phyloP scores from a whole-genome alignment of 2,329 filamentous ascomycete genomes.

The Malbranchea zuffiana region DNA sequence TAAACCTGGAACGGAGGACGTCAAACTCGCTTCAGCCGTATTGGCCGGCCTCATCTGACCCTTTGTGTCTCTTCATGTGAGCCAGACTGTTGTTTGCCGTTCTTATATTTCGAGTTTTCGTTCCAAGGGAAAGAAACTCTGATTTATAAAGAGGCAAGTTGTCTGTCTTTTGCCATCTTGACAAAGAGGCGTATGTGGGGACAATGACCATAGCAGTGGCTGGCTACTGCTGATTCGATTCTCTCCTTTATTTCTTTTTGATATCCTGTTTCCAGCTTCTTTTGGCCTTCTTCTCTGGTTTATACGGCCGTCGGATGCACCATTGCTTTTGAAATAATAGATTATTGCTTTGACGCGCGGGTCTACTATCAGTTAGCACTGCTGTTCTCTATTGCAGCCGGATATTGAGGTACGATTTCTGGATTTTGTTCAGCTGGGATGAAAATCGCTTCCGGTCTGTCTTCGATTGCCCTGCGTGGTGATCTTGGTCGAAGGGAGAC shows the following conservation, averaged over 20 bases:
- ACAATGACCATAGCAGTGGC: slow-evolving; percentile 8
- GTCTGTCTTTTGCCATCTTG: slow-evolving; percentile 1
- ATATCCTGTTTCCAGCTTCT: neutral
- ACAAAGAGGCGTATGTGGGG: slow-evolving; percentile 1
- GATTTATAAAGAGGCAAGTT: neutral
- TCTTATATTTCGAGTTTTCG: neutral
- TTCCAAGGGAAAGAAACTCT: slow-evolving; percentile 1
- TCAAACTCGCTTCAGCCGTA: slow-evolving; percentile 8
- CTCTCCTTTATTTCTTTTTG: neutral
- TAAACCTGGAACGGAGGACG: neutral
- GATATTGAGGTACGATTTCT: too few species aligned
- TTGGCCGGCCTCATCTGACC: slow-evolving; percentile 9
- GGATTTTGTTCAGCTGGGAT: too few species aligned
- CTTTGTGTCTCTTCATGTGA: slow-evolving; percentile 11
- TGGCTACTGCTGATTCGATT: slow-evolving; percentile 9
- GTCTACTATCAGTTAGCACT: too few species aligned
- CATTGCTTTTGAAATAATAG: too few species aligned
- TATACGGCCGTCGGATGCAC: too few species aligned
- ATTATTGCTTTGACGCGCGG: too few species aligned
- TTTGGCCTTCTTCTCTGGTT: too few species aligned
- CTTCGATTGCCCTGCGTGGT: too few species aligned
- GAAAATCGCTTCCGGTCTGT: too few species aligned
- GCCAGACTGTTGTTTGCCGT: neutral
- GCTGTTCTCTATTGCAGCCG: too few species aligned
- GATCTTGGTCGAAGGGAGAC: too few species aligned